phyloP scores from a whole-genome alignment of 169 alveolate genomes.

The Cryptosporidium sp. region DNA sequence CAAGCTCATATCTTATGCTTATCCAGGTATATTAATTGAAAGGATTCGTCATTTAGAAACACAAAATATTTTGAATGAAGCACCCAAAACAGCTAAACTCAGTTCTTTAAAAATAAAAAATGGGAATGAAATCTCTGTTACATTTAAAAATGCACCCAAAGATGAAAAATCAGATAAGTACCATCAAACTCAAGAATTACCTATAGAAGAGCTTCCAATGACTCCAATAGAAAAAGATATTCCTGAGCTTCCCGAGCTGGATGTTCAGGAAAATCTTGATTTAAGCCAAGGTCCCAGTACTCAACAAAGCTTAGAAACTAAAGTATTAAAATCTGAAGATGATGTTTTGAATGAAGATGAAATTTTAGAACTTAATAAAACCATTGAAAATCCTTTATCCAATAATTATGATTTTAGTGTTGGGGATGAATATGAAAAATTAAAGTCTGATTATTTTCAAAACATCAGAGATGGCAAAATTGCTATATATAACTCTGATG shows the following conservation, averaged over 20 bases:
- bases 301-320: neutral
- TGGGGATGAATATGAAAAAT: neutral
- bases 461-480: neutral
- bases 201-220: conserved; percentile 17
- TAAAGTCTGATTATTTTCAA: neutral
- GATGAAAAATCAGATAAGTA: neutral
- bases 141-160: conserved; percentile 20
- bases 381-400: neutral
- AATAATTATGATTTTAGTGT: neutral
- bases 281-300: neutral
- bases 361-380: neutral
- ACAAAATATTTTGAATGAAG: conserved; percentile 10
- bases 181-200: neutral
- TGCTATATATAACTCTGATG: neutral
- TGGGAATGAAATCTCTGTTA: conserved; percentile 34
- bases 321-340: neutral
- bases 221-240: neutral
- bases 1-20: neutral
- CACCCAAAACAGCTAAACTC: conserved; percentile 2
- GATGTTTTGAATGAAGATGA: neutral
- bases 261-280: neutral
- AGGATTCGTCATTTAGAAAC: conserved; percentile 39
- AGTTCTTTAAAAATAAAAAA: conserved; percentile 25
- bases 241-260: neutral
- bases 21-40: conserved; percentile 17